Conservation (phyloP, 495 filamentous ascomycete genomes). For the Acidiella bohemica region DNA sequence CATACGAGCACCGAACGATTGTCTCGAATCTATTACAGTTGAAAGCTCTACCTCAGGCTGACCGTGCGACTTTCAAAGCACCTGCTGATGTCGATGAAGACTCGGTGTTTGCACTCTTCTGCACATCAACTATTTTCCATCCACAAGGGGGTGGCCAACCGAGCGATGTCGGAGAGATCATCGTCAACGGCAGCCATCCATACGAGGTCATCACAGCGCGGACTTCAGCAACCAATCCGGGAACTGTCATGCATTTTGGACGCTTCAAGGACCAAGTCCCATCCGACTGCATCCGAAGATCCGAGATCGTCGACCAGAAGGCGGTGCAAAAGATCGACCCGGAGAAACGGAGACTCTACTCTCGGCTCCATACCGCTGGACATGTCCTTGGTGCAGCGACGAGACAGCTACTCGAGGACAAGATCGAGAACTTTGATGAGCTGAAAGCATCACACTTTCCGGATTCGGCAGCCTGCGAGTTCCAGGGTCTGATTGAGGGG, state of each 20-base stretch:
- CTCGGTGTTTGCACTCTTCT: not conserved
- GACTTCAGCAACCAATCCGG: slow-evolving; percentile 25
- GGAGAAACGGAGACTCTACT: slow-evolving; percentile 42
- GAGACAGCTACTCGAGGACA: slow-evolving; percentile 35
- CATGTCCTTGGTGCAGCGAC: slow-evolving; percentile 49
- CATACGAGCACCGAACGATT: not conserved
- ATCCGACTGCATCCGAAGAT: slow-evolving; percentile 21
- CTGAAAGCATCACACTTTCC: slow-evolving; percentile 52
- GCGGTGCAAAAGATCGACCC: too few relatives aligned
- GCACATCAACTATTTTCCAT: slow-evolving; percentile 1
- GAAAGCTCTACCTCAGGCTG: not conserved
- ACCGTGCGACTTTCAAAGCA: not conserved
- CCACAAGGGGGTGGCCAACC: slow-evolving; percentile 1
- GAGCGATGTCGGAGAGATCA: not conserved
- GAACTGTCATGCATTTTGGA: slow-evolving; percentile 46
- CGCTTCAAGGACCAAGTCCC: slow-evolving; percentile 27
- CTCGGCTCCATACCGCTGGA: slow-evolving; percentile 50
- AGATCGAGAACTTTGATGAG: slow-evolving; percentile 41
- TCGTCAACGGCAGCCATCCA: not conserved
- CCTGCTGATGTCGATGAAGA: not conserved
- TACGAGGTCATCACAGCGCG: slow-evolving; percentile 42
- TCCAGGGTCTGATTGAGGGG: slow-evolving; percentile 45
- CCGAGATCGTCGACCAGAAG: slow-evolving; percentile 34
- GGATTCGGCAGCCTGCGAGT: slow-evolving; percentile 44
- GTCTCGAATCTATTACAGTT: not conserved